These are phyloP conservation scores for Tylopilus sp. DNA, from an alignment of 1,284 basidiomycete genomes.

Conservation along the genomic window DNA sequence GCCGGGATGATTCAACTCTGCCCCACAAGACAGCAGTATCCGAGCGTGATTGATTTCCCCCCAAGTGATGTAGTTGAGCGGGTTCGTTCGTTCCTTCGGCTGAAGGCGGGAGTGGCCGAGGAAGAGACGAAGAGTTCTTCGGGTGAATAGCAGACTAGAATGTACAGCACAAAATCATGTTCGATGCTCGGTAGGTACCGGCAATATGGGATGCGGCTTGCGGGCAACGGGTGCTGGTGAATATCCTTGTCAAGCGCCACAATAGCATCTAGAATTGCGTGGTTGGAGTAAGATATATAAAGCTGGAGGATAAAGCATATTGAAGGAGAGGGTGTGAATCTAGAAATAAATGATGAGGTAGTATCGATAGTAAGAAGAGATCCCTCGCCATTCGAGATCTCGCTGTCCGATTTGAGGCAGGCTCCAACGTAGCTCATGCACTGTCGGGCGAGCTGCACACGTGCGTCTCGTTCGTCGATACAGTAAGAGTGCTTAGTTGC, in stretches of 20 bases:
- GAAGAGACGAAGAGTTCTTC: too few relatives aligned
- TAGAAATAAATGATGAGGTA: neutral
- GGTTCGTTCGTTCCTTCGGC: constrained; percentile 21
- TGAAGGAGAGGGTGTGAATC: neutral
- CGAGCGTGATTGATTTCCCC: constrained; percentile 11
- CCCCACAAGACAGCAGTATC: constrained; percentile 11
- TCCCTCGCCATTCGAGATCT: too few relatives aligned
- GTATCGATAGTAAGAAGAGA: neutral
- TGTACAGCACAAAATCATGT: neutral
- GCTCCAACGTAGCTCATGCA: constrained; percentile 13
- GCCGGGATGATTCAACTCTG: neutral
- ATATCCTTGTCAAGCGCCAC: too few relatives aligned
- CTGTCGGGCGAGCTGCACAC: constrained; percentile 1
- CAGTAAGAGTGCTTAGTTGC: too few relatives aligned
- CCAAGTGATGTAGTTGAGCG: constrained; percentile 15
- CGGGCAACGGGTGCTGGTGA: too few relatives aligned
- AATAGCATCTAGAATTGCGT: too few relatives aligned
- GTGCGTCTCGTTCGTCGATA: neutral
- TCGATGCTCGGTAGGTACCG: neutral
- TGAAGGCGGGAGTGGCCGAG: neutral
- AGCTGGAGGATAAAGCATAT: too few relatives aligned
- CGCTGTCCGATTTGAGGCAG: neutral
- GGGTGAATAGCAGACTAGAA: too few relatives aligned
- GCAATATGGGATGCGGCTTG: too few relatives aligned
- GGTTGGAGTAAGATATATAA: too few relatives aligned